Percentiles rank a stretch among this genome's conserved stretches.
Evolutionary conservation across 495 filamentous ascomycete genomes (phyloP).

Genomic region (Aspergillus indologenus): DNA sequence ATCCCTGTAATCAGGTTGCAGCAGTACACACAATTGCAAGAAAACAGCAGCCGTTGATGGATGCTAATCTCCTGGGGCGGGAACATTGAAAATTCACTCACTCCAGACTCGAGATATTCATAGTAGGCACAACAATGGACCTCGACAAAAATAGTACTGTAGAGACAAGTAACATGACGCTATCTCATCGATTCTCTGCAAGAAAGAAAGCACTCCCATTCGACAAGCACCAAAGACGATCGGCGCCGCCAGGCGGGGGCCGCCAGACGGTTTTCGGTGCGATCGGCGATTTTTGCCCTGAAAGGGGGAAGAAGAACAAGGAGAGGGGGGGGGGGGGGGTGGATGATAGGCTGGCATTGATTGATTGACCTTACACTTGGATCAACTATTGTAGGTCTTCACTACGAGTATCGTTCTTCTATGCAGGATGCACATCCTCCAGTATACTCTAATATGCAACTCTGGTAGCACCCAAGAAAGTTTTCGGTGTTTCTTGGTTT

Average conservation of each 20-base stretch:
- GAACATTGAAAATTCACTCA: too few species aligned
- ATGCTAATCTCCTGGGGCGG: too few species aligned
- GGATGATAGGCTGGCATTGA: conserved; percentile 6
- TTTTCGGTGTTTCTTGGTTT: neutral
- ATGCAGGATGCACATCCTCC: conserved; percentile 3
- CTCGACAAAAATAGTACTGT: neutral
- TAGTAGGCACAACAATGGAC: too few species aligned
- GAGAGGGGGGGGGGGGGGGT: neutral
- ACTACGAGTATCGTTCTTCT: conserved; percentile 2
- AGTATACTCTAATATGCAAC: neutral
- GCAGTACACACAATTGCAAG: too few species aligned
- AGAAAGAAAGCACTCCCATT: neutral
- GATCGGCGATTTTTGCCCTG: conserved; percentile 7
- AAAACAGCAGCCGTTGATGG: too few species aligned
- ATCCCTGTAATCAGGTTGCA: neutral
- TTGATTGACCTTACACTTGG: neutral
- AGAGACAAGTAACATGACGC: neutral
- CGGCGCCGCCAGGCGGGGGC: conserved; percentile 1
- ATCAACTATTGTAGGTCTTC: neutral
- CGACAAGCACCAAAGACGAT: neutral
- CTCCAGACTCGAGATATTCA: too few species aligned
- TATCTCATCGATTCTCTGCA: neutral
- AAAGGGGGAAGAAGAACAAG: neutral
- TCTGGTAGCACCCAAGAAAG: neutral
- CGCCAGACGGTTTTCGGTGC: conserved; percentile 5